These are phyloP conservation scores for Byssoonygena ceratinophila DNA, from an alignment of 2,329 filamentous ascomycete genomes.

Conservation along the genomic window DNA sequence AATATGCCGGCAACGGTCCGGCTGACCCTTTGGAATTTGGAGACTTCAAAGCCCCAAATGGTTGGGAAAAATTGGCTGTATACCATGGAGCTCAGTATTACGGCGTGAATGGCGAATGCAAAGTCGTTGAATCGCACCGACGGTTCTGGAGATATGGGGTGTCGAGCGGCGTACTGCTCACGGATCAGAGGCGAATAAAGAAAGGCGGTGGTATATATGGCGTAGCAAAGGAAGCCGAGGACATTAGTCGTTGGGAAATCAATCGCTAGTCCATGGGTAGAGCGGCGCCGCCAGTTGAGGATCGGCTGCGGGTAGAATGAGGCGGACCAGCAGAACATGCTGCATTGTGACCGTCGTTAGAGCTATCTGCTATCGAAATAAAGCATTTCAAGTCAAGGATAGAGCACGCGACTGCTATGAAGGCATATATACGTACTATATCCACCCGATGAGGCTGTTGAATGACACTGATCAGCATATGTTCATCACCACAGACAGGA, in stretches of 20 bases:
- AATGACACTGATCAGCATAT: constrained; percentile 1
- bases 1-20: constrained; percentile 58
- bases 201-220: constrained; percentile 62
- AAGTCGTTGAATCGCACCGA: constrained; percentile 87
- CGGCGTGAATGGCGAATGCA: constrained; percentile 71
- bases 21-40: constrained; percentile 44
- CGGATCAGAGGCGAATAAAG: constrained; percentile 70
- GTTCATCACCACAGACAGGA: background rate
- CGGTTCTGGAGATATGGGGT: constrained; percentile 61
- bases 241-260: constrained; percentile 71
- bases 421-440: constrained; percentile 44
- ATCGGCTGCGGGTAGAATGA: constrained; percentile 90
- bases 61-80: constrained; percentile 63
- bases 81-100: constrained; percentile 60
- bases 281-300: constrained; percentile 64
- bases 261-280: constrained; percentile 72
- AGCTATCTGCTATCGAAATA: background rate
- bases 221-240: constrained; percentile 56
- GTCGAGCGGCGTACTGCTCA: constrained; percentile 69
- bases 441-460: constrained; percentile 56
- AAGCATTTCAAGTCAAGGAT: too few relatives aligned
- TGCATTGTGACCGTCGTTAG: constrained; percentile 16
- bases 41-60: constrained; percentile 66
- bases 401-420: background rate
- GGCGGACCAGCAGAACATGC: constrained; percentile 63